Conservation (phyloP, 805 yeast species). For the Zygosaccharomyces pseudorouxii region DNA sequence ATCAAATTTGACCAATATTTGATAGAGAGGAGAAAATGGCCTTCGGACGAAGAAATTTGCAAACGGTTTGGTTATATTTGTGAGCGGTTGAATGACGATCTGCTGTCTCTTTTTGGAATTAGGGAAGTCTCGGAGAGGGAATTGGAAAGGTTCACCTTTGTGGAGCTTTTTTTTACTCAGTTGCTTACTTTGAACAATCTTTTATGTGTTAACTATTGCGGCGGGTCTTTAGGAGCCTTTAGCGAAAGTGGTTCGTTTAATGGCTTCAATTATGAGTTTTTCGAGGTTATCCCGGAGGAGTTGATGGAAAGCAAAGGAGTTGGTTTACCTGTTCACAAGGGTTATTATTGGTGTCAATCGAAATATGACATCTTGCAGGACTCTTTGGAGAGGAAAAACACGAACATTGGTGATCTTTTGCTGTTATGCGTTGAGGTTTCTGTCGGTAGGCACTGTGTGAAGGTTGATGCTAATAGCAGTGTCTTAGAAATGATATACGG, state of each 20-base stretch:
- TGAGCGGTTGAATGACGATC: constrained; percentile 2
- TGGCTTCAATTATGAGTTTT: constrained; percentile 12
- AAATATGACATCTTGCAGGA: constrained; percentile 4
- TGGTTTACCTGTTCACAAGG: neutral
- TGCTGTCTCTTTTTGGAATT: neutral
- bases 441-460: constrained; percentile 10
- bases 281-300: constrained; percentile 1
- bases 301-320: neutral
- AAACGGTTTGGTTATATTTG: constrained; percentile 1
- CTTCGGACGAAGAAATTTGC: neutral
- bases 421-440: constrained; percentile 5
- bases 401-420: neutral
- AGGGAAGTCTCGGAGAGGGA: neutral
- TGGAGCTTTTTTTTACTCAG: constrained; percentile 15
- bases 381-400: neutral
- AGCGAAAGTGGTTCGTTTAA: neutral
- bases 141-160: constrained; percentile 9
- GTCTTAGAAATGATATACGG: constrained; percentile 5
- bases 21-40: constrained; percentile 8
- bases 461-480: neutral
- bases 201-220: constrained; percentile 9
- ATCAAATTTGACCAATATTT: constrained; percentile 12
- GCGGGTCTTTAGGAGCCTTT: neutral
- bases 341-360: constrained; percentile 8
- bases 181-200: constrained; percentile 13